Base-by-base conservation (phyloP, 495 filamentous ascomycete genomes). In the Rostrohypoxylon terebratum region DNA sequence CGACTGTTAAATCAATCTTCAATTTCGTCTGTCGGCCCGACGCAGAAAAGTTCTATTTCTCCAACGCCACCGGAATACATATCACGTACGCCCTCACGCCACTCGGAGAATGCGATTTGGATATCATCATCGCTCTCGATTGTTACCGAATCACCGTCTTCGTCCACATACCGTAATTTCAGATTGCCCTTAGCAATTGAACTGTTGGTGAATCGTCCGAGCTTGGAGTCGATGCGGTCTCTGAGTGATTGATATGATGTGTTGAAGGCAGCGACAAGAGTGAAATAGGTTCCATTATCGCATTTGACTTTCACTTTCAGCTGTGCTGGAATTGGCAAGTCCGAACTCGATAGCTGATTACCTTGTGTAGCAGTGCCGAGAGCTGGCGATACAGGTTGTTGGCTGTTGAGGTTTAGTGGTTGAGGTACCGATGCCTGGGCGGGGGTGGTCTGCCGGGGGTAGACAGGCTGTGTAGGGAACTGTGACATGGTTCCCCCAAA, bases 111-210 rank as follows among this genome's bases (percentile, higher is more conserved):
- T 16, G 96, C 96, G 50, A 93, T 91, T 71, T 94, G 92, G 21
- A 99, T 95, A 63, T 97, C 96, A 72, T 99, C 96, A 72, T 99
- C 95, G 61, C 91, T 93, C 75, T 94, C 90, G 70, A 99, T 98
- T 16, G 89, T 94, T 48, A 99, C 92, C 75, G 90, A 94, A 76
- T 98, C 96, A 10, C 92, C 92, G 70, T 97, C 93, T 65, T 97
- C 94, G 76, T 99, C 96, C 53, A 90, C 87, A 80, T 98, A 99
- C 64, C 92, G 92, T 50, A 99, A 80, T 78, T 92, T 91, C 68
- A 96, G 86, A 57, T 89, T 89, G 64, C 92, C 92, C 72, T 85
- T 87, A 63, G 89, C 88, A 74, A 97, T 94, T 14, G 91, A 93
- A 69, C 90, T 90, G 72, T 87, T 90, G 8, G 93, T 94, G 69